Evolutionary conservation across 208 protist species (phyloP), one percentile per base, ranked within the genome.

Genomic region (Trypanosoma lewisi): DNA sequence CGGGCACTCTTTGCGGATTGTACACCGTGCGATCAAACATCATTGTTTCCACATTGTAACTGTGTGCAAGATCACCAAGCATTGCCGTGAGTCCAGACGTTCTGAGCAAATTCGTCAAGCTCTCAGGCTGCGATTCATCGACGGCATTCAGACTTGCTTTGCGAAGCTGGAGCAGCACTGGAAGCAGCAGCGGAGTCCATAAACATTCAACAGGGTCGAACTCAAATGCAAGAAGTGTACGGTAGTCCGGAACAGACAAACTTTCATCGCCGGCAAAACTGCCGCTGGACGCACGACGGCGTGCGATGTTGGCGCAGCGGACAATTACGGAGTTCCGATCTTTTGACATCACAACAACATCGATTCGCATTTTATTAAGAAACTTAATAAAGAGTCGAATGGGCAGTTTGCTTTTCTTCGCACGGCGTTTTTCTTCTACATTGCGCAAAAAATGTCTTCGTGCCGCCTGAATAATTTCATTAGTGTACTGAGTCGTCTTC

Each of bases 181-280:
- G 34, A n/a, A 70, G 47, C 27, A 53, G 39, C 39, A 89, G 36
- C 0, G 81, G 83, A 23, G 69, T 69, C 86, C 86, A 93, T 30
- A 80, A 25, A 14, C 45, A 45, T n/a, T 70, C 31, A 41, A 50
- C 58, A 12, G 12, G 17, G 63, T 85, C 68, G 54, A 80, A 93
- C 59, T 84, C 78, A 0, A 93, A 66, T 16, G 75, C 76, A 34
- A 75, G 31, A 76, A 78, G 37, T 45, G 58, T 28, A 71, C 63
- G 23, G 67, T 51, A 3, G 56, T 25, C 9, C 45, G 48, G 31
- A 1, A 0, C n/a, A 34, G 47, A 48, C 17, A 16, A 16, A 23
- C 37, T 2, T 41, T 37, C 30, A n/a, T 33, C 16, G 7, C 21
- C 30, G 63, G 70, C 54, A 8, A 41, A 9, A 19, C 41, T 30